Evolutionary conservation across 768 basidiomycete genomes (phyloP), one percentile per base, ranked within the genome.

Genomic region (Pleurotus cornucopiae): DNA sequence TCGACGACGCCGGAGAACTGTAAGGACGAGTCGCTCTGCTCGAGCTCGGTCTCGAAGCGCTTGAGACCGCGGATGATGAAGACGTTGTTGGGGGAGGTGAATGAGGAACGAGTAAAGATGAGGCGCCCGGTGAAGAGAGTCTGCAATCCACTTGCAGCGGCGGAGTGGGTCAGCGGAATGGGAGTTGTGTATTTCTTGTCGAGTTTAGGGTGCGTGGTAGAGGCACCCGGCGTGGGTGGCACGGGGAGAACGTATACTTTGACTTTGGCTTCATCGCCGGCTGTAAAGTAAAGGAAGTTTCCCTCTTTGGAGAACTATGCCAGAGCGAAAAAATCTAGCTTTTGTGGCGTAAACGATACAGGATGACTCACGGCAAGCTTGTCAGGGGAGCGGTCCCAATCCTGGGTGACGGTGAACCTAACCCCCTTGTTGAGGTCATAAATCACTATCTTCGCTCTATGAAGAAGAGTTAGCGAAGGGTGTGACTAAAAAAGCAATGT

Each of bases 381-480:
- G 60, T 75, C 78, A 0, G 89, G 84, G 30, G 89, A 90, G 21
- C 90, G 82, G 67, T 97, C 93, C 95, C 94, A 98, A 39, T 76
- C 65, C 62, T 91, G 85, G 0, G 91, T 91, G 51, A 93, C 71
- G 0, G 86, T 89, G 64, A 80, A 89, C 25, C 85, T 78, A 12
- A 88, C 76, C n/a, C 82, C 71, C 58, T 79, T 83, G 43, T 70
- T 67, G 13, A 96, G 71, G 64, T 95, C 91, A 63, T 86, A 91
- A 6, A 94, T 79, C 43, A 93, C 83, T 46, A 94, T 78, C 66
- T 90, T 89, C 6, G 82, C 80, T 58, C 91, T 90, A 23, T 21
- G 3, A 48, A 13, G 30, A 34, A 34, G 6, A 46, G 48, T 55
- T 30, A 21, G 47, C 26, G 59, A 46, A 9, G 30, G 9, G 52